Evolutionary conservation across 1,284 basidiomycete species (phyloP).

Genomic region (Marasmius oreades): DNA sequence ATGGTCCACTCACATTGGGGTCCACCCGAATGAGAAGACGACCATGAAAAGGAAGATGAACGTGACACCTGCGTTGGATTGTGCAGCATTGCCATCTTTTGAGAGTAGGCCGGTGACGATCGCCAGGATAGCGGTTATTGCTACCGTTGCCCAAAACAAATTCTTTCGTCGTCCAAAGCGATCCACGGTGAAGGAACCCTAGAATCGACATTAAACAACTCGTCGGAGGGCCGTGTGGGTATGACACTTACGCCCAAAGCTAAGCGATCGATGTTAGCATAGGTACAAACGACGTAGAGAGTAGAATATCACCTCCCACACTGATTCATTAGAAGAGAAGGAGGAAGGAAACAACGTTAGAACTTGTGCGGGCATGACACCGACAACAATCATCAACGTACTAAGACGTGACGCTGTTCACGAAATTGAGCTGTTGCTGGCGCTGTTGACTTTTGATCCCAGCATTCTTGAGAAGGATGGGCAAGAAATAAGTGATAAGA

Average conservation of each 20-base stretch:
- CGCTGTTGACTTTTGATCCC: slow-evolving; percentile 40
- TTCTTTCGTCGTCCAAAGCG: slow-evolving; percentile 39
- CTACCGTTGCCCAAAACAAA: slow-evolving; percentile 32
- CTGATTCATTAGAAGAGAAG: slow-evolving; percentile 8
- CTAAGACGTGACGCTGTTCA: slow-evolving; percentile 48
- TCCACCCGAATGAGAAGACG: slow-evolving; percentile 51
- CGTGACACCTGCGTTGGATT: slow-evolving; percentile 42
- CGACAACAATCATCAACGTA: slow-evolving; percentile 20
- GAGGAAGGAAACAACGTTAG: not conserved
- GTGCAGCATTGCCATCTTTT: slow-evolving; percentile 24
- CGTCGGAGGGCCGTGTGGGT: not conserved
- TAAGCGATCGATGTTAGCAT: slow-evolving; percentile 2
- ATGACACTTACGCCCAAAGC: slow-evolving; percentile 25
- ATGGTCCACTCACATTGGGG: slow-evolving; percentile 37
- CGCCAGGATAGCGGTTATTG: slow-evolving; percentile 36
- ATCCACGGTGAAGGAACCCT: slow-evolving; percentile 43
- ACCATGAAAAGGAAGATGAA: slow-evolving; percentile 50
- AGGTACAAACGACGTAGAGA: not conserved
- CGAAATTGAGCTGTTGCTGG: slow-evolving; percentile 44
- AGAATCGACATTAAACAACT: not conserved
- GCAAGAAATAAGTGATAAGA: slow-evolving; percentile 48
- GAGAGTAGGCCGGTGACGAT: slow-evolving; percentile 44
- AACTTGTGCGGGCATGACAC: not conserved
- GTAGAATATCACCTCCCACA: slow-evolving; percentile 20
- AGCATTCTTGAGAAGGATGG: slow-evolving; percentile 40